Percentiles rank a stretch among this genome's conserved stretches.
phyloP scores from a whole-genome alignment of 202 grass and related monocot genomes.

The Schoenoplectus tabernaemontani region DNA sequence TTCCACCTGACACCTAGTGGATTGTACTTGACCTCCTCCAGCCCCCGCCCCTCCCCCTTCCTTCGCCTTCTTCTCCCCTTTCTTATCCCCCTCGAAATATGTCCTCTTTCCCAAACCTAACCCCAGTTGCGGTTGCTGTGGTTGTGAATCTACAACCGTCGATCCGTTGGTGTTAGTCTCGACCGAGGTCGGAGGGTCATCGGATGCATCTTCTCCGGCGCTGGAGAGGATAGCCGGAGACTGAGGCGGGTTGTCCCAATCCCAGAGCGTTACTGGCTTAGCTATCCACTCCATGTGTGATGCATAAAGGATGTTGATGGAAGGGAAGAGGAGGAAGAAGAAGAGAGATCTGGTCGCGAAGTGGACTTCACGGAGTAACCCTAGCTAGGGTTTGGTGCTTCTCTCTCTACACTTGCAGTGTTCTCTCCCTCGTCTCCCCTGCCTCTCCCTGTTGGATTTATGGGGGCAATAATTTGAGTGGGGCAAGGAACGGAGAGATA shows the following conservation, averaged over 20 bases:
- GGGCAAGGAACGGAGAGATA: background rate
- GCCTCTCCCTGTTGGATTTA: conserved; percentile 18
- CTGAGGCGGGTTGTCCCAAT: conserved; percentile 15
- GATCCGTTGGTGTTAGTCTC: conserved; percentile 20
- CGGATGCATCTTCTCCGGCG: conserved; percentile 6
- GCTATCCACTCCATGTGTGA: conserved; percentile 21
- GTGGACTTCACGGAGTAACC: background rate
- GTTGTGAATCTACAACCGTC: conserved; percentile 16
- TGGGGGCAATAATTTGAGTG: conserved; percentile 27
- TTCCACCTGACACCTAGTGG: conserved; percentile 68
- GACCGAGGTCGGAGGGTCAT: background rate
- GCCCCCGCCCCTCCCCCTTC: background rate
- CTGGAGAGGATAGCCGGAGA: conserved; percentile 2
- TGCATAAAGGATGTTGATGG: conserved; percentile 30
- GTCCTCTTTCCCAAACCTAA: conserved; percentile 29
- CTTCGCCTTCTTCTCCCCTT: conserved; percentile 24
- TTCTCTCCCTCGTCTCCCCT: background rate
- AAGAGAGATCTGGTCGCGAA: background rate
- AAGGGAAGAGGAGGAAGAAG: background rate
- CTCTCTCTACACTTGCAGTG: background rate
- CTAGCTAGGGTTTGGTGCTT: conserved; percentile 17
- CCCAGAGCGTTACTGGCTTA: conserved; percentile 19
- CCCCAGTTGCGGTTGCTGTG: conserved; percentile 11
- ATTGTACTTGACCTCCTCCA: conserved; percentile 27
- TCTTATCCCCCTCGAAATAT: conserved; percentile 35